Evolutionary conservation across 2,329 filamentous ascomycete genomes (phyloP), one percentile per base, ranked within the genome.

Genomic region (Claviceps pazoutovae): DNA sequence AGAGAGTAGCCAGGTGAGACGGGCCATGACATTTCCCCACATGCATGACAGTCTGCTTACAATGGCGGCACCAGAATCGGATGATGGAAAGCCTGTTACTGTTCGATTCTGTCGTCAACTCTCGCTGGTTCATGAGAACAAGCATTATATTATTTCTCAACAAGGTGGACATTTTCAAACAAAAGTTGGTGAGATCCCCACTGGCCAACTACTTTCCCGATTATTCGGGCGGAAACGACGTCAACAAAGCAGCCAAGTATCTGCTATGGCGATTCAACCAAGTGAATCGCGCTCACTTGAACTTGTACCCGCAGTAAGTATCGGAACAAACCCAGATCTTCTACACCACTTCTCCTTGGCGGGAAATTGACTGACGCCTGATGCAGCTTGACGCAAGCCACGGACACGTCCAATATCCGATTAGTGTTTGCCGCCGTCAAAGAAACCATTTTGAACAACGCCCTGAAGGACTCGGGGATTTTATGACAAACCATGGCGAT

Each of bases 111-210:
- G 93, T 98, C 4, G 93, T 98, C 60, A 98, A 98, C 71, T 97
- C 93, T 36, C 79, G 93, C 60, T 98, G 93, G 93, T 98, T 98
- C 70, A 95, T 97, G 86, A 79, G 93, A 60, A 98, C 93, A 13
- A 96, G 90, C 65, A 98, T 98, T 64, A 97, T 98, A 63, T 76
- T 98, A 53, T 98, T 98, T 72, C 77, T 98, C 56, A 98, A 98
- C 74, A 98, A 98, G 69, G 93, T 98, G 59, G 93, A 98, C 72
- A 80, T 98, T 53, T 98, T 98, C 77, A 91, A 93, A 67, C 84
- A 89, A 64, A 98, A 98, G 68, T 81, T 98, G 30, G 81, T 82
- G 51, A 82, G 90, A 56, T 96, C 89, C 51, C 91, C 93, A 0
- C 70, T 98, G 46, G 87, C 84, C 60, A 95, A 91, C 65, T 98